Percentiles rank a stretch among this genome's conserved stretches.
These are phyloP conservation scores for Xanthoceras sorbifolium DNA, from an alignment of 345 rosid species.

Conservation along the genomic window DNA sequence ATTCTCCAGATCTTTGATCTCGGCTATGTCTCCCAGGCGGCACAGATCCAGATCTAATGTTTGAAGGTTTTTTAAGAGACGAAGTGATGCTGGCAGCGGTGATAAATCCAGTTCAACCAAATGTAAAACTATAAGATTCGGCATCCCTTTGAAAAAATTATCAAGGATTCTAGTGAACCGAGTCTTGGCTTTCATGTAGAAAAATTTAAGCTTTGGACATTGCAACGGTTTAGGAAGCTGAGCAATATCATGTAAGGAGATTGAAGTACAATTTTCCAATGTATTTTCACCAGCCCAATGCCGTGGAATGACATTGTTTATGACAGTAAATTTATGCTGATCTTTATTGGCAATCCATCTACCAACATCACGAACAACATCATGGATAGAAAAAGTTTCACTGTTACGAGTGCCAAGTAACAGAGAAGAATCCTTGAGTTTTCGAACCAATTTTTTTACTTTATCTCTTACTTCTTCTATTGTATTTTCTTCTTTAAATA, in stretches of 20 bases:
- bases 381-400: neutral
- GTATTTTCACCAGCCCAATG: neutral
- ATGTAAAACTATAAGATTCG: constrained; percentile 27
- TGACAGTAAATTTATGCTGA: neutral
- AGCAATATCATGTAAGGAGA: neutral
- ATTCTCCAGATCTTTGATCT: neutral
- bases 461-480: constrained; percentile 16
- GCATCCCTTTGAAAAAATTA: constrained; percentile 15
- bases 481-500: neutral
- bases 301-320: neutral
- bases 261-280: neutral
- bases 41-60: constrained; percentile 19
- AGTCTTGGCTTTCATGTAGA: accelerated
- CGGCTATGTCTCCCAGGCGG: neutral
- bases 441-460: constrained; percentile 3
- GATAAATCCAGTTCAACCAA: neutral
- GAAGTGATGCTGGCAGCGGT: constrained; percentile 14
- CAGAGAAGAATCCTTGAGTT: constrained; percentile 32
- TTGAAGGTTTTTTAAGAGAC: constrained; percentile 3
- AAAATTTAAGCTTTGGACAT: constrained; percentile 21
- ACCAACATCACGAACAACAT: constrained; percentile 31
- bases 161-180: neutral
- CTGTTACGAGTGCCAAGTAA: neutral
- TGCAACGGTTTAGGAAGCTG: neutral
- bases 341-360: constrained; percentile 13